These are phyloP conservation scores for Micromonas commoda DNA, from an alignment of 139 green algal species.

Conservation along the genomic window DNA sequence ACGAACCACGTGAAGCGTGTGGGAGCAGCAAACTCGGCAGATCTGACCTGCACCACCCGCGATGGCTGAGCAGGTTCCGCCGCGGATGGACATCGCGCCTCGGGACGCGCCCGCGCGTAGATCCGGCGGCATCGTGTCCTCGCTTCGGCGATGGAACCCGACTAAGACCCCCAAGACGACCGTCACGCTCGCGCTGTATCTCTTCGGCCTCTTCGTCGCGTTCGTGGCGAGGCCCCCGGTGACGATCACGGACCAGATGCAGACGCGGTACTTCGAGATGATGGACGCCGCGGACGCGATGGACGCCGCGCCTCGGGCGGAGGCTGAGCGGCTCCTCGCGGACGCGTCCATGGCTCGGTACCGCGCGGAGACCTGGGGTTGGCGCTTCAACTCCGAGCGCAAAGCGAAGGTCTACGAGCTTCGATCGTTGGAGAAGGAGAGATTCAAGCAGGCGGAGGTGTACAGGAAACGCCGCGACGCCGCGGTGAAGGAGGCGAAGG, in stretches of 20 bases:
- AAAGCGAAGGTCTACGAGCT: background rate
- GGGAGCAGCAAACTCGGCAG: too few relatives aligned
- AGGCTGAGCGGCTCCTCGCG: background rate
- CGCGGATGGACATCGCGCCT: background rate
- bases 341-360: background rate
- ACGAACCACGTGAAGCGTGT: too few relatives aligned
- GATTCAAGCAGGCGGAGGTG: background rate
- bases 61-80: too few relatives aligned
- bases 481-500: slow-evolving; percentile 34
- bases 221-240: slow-evolving; percentile 43
- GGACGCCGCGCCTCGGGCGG: slow-evolving; percentile 24
- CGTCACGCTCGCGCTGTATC: slow-evolving; percentile 31
- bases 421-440: background rate
- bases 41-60: too few relatives aligned
- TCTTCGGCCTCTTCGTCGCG: slow-evolving; percentile 44
- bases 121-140: background rate
- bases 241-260: slow-evolving; percentile 28
- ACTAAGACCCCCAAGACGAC: slow-evolving; percentile 22
- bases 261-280: slow-evolving; percentile 15
- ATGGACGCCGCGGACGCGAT: background rate
- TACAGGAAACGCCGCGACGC: slow-evolving; percentile 23
- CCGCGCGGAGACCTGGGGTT: background rate
- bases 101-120: background rate
- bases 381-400: too few relatives aligned
- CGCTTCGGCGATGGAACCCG: background rate